phyloP scores from a whole-genome alignment of 768 basidiomycete species.

The Termitomyces heimii region DNA sequence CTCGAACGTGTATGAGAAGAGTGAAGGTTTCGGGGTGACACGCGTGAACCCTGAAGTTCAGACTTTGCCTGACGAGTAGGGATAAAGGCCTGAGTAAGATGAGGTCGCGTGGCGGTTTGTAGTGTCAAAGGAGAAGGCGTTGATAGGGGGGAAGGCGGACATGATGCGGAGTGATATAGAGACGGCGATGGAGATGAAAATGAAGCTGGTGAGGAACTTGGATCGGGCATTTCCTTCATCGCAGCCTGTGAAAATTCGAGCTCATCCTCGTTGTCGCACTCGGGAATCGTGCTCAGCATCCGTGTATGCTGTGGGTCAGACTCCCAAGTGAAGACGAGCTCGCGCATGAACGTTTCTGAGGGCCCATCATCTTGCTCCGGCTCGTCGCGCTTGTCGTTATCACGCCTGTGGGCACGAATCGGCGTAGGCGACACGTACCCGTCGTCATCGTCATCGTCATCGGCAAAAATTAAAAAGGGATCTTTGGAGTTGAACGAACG shows the following conservation, averaged over 20 bases:
- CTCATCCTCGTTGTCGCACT: slow-evolving; percentile 10
- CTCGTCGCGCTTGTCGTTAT: not conserved
- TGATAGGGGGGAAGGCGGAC: not conserved
- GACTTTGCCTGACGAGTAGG: not conserved
- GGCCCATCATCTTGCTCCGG: not conserved
- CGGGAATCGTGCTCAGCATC: slow-evolving; percentile 5
- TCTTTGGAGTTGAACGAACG: slow-evolving; percentile 1
- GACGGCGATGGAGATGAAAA: not conserved
- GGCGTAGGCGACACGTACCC: slow-evolving; percentile 9
- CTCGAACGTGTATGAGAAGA: not conserved
- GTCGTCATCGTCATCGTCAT: slow-evolving; percentile 5
- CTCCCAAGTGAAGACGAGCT: slow-evolving; percentile 11
- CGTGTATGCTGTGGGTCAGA: slow-evolving; percentile 2
- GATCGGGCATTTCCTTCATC: not conserved
- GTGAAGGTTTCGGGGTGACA: not conserved
- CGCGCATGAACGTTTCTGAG: slow-evolving; percentile 9
- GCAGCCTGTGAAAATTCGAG: not conserved
- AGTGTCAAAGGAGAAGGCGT: not conserved
- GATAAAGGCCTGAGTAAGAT: not conserved
- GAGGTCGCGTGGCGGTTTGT: not conserved
- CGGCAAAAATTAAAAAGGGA: not conserved
- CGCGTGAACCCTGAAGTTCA: not conserved
- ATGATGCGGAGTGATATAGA: not conserved
- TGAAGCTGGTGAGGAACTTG: not conserved
- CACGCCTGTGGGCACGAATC: not conserved